These are phyloP conservation scores for Ceratobasidium sp. DNA, from an alignment of 1,284 basidiomycete species.

Conservation along the genomic window DNA sequence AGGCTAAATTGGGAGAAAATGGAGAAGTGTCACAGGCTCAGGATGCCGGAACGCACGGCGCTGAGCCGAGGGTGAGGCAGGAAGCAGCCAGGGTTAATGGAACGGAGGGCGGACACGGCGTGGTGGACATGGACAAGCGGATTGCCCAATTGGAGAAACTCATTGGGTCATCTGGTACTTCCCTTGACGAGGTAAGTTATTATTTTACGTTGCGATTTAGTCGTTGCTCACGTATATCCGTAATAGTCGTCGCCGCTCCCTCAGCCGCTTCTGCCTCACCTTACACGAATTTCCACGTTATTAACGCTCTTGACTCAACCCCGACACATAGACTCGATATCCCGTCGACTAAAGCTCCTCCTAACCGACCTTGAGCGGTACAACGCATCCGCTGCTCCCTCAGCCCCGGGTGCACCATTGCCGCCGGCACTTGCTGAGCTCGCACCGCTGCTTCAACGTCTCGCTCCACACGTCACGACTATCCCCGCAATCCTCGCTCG, in stretches of 20 bases:
- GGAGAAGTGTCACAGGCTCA: neutral
- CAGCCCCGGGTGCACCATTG: conserved; percentile 13
- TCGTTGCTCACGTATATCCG: neutral
- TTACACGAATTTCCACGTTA: conserved; percentile 87
- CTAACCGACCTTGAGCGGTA: conserved; percentile 93
- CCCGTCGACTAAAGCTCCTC: conserved; percentile 91
- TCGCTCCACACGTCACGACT: conserved; percentile 90
- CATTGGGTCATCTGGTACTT: conserved; percentile 78
- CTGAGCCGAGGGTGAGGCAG: conserved; percentile 50
- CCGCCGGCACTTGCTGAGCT: conserved; percentile 65
- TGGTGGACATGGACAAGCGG: conserved; percentile 79
- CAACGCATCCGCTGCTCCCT: conserved; percentile 51
- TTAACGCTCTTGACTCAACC: conserved; percentile 93
- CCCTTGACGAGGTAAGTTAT: conserved; percentile 77
- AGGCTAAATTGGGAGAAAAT: conserved; percentile 46
- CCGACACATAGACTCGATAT: conserved; percentile 96
- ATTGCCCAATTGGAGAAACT: conserved; percentile 83
- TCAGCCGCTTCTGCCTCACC: conserved; percentile 83
- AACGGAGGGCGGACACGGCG: conserved; percentile 8
- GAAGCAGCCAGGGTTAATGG: conserved; percentile 47
- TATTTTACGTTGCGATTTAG: conserved; percentile 32
- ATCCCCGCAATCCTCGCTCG: conserved; percentile 92
- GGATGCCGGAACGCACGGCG: conserved; percentile 49
- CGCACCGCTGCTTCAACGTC: conserved; percentile 82
- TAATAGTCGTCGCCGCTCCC: conserved; percentile 70